phyloP scores from a whole-genome alignment of 2,329 filamentous ascomycete species.

The Aureobasidium uvarum region DNA sequence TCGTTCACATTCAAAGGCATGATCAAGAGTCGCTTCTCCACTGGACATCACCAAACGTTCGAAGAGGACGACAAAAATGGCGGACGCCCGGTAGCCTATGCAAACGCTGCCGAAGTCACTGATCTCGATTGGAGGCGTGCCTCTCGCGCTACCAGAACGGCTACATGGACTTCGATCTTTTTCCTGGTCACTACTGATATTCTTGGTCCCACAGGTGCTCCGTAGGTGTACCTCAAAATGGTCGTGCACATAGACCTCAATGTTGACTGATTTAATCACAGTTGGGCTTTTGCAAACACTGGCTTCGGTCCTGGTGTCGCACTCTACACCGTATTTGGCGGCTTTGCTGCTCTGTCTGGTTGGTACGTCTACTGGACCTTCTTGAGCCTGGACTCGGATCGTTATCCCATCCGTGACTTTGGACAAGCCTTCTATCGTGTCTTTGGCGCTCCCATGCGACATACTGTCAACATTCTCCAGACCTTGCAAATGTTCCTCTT shows the following conservation, averaged over 20 bases:
- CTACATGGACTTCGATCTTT: conserved; percentile 42
- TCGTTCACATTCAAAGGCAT: conserved; percentile 26
- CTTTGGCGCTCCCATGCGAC: conserved; percentile 41
- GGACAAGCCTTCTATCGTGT: conserved; percentile 46
- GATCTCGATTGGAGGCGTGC: conserved; percentile 42
- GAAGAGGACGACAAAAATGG: not conserved
- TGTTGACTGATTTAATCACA: not conserved
- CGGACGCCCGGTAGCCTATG: not conserved
- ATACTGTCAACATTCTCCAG: conserved; percentile 44
- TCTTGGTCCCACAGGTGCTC: conserved; percentile 40
- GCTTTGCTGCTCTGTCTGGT: conserved; percentile 28
- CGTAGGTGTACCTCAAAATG: conserved; percentile 27
- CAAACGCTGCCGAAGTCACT: conserved; percentile 20
- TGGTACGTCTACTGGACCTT: conserved; percentile 38
- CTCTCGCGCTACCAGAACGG: conserved; percentile 40
- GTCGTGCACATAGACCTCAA: too few relatives aligned
- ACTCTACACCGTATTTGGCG: conserved; percentile 43
- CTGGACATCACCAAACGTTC: conserved; percentile 17
- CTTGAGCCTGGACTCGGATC: conserved; percentile 42
- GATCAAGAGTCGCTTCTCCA: conserved; percentile 30
- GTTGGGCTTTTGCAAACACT: conserved; percentile 36
- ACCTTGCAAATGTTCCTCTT: conserved; percentile 48
- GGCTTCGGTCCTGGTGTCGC: conserved; percentile 40
- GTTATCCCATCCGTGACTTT: conserved; percentile 45
- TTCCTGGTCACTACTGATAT: conserved; percentile 50